Evolutionary conservation across 75 land plant species (phyloP).

Genomic region (Azolla pinnata): DNA sequence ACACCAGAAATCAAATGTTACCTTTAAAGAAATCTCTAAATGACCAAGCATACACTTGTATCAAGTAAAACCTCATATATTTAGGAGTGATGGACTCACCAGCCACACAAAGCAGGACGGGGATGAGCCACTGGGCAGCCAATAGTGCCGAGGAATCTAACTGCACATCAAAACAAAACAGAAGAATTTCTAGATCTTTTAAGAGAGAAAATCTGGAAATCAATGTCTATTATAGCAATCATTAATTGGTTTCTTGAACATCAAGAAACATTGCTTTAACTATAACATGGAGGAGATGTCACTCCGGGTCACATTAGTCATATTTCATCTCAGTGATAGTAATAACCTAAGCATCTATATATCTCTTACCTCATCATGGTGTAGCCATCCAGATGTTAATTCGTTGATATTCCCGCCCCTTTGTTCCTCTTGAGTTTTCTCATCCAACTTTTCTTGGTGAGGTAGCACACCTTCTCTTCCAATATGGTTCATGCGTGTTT

Average conservation of each 20-base stretch:
- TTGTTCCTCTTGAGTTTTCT: background rate
- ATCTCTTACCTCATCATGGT: slow-evolving; percentile 51
- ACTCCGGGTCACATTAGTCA: background rate
- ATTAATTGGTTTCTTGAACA: background rate
- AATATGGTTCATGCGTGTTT: background rate
- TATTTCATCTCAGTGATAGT: background rate
- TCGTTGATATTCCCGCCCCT: background rate
- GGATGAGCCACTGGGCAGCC: slow-evolving; percentile 72
- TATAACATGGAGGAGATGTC: background rate
- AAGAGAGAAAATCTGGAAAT: background rate
- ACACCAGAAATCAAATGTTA: too few relatives aligned
- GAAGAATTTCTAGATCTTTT: background rate
- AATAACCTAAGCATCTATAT: background rate
- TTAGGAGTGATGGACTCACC: slow-evolving; percentile 50
- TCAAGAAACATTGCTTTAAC: background rate
- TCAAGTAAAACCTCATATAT: background rate
- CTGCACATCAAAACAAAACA: slow-evolving; percentile 35
- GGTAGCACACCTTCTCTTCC: background rate
- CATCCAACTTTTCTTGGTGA: background rate
- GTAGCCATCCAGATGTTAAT: slow-evolving; percentile 22
- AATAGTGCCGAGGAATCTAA: slow-evolving; percentile 48
- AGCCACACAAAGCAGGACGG: slow-evolving; percentile 45
- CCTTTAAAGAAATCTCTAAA: background rate
- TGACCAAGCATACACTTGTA: background rate
- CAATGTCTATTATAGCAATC: background rate